Base-by-base conservation (phyloP, 2,329 filamentous ascomycete species). In the Alternaria sp. region DNA sequence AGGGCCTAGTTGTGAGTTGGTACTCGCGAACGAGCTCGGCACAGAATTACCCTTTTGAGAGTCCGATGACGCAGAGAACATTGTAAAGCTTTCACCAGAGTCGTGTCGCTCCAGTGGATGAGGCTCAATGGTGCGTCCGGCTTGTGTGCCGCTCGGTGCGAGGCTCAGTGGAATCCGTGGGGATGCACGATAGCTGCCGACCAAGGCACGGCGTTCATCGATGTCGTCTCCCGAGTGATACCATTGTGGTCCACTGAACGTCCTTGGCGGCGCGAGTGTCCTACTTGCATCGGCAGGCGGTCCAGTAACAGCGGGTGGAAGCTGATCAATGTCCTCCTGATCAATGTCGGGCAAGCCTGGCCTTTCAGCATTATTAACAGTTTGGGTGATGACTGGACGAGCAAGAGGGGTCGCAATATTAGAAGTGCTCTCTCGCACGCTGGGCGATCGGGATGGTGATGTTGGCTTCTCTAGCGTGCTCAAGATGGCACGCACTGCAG, bases 61-160 rank as follows among this genome's bases (percentile, higher is more conserved):
- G 64, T 86, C 86, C 2, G 86, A 85, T 10, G 87, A 88, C n/a
- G 86, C 85, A 43, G 87, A 88, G 66, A 90, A 88, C 85, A 89
- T 89, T 21, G 84, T 81, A 67, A 89, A 89, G 73, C 87, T 89
- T 65, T 89, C 88, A 7, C 84, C 83, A 23, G 87, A 89, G 67
- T 88, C 84, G 68, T 87, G 86, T 36, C 86, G 83, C 53, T 82
- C 72, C 65, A 84, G 70, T 13, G 74, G 70, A 30, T 74, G 78
- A 21, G 78, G 76, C 15, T 75, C 71, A 9, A 67, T 69, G 45
- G 77, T 76, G 59, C 68, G 80, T 80, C 67, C 71, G 68, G 57
- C 77, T 70, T 67, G 71, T 71, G 63, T 77, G 74, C 67, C 71
- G 73, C 82, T 78, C 51, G 77, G 77, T 57, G 86, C 85, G 50